Evolutionary conservation across 306 rosid genomes (phyloP).

Genomic region (barrel medic (Medicago truncatula)): DNA sequence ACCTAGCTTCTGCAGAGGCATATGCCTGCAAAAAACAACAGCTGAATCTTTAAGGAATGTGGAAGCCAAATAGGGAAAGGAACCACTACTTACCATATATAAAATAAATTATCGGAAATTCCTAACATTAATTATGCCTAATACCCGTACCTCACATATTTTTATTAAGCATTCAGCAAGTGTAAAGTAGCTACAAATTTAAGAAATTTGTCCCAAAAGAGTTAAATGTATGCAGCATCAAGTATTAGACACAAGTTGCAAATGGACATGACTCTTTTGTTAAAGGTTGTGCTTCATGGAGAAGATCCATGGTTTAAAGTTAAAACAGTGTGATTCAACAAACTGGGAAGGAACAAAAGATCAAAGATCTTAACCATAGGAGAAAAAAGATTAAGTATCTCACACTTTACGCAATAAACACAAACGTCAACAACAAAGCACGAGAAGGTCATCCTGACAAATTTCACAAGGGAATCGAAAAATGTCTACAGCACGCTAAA

Average conservation of each 20-base stretch:
- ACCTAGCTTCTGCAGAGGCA: conserved; percentile 92
- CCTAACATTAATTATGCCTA: background rate
- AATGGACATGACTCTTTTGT: conserved; percentile 1
- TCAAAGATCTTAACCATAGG: background rate
- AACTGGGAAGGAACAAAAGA: background rate
- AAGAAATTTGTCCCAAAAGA: background rate
- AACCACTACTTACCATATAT: background rate
- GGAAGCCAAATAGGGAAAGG: conserved; percentile 34
- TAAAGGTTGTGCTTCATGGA: background rate
- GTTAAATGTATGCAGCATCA: background rate
- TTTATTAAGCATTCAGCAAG: background rate
- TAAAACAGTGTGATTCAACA: background rate
- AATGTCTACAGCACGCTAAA: background rate
- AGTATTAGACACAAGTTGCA: conserved; percentile 7
- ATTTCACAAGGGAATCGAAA: background rate
- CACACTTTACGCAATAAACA: background rate
- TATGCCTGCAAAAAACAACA: conserved; percentile 73
- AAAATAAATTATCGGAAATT: background rate
- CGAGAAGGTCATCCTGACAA: background rate
- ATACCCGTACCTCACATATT: background rate
- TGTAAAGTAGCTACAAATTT: background rate
- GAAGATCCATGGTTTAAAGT: background rate
- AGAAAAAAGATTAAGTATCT: background rate
- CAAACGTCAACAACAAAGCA: background rate
- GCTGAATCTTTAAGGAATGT: conserved; percentile 30